Conservation (phyloP, 805 yeast species). For the Starmerella potacharoeniae region DNA sequence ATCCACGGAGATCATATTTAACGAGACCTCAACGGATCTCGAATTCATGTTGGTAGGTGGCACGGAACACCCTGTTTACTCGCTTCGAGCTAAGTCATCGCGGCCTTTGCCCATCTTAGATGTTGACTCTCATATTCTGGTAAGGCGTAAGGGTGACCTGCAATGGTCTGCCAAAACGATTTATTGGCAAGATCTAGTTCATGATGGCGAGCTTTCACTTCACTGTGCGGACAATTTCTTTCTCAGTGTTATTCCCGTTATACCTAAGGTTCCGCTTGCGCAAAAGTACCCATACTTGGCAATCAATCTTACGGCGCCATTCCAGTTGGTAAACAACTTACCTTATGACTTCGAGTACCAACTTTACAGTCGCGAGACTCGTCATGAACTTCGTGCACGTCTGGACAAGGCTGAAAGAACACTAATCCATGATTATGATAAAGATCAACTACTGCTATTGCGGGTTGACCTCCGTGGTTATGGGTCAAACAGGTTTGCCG, state of each 20-base stretch:
- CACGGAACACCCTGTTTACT: constrained; percentile 29
- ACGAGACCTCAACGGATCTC: constrained; percentile 53
- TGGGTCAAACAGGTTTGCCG: constrained; percentile 58
- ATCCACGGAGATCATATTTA: constrained; percentile 61
- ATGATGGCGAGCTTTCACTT: constrained; percentile 37
- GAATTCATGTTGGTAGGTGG: constrained; percentile 26
- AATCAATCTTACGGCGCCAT: constrained; percentile 68
- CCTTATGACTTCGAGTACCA: constrained; percentile 72
- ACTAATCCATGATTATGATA: constrained; percentile 68
- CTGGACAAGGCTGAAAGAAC: constrained; percentile 56
- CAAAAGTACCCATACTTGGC: constrained; percentile 75
- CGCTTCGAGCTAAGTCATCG: constrained; percentile 44
- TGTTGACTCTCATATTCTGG: constrained; percentile 44
- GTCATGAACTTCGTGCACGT: constrained; percentile 52
- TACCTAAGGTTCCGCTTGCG: constrained; percentile 53
- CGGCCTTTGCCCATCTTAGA: constrained; percentile 64
- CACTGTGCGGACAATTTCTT: constrained; percentile 38
- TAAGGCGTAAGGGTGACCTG: constrained; percentile 53
- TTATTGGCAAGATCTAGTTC: constrained; percentile 52
- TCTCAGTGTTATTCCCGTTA: constrained; percentile 20
- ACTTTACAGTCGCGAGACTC: constrained; percentile 62
- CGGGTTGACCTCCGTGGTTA: constrained; percentile 53
- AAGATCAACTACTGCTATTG: constrained; percentile 57
- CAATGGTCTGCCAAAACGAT: constrained; percentile 57
- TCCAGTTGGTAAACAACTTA: constrained; percentile 70